Conservation (phyloP, 2,329 filamentous ascomycete species). For the Bipolaris oryzae region DNA sequence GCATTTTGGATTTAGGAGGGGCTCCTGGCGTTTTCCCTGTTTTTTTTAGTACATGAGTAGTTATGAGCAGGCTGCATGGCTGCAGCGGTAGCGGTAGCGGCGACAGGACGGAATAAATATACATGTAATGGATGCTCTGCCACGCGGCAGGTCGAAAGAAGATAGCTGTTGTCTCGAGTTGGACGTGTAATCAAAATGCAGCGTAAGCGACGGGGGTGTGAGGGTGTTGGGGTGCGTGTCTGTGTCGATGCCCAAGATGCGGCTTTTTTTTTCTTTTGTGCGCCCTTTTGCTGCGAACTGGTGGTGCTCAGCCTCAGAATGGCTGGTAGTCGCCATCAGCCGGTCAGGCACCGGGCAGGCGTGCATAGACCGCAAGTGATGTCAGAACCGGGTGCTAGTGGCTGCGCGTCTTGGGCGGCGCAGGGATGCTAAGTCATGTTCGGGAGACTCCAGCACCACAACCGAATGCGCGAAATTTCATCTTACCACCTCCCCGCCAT, state of each 20-base stretch:
- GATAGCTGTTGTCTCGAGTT: neutral
- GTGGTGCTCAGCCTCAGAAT: conserved; percentile 13
- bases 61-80: conserved; percentile 10
- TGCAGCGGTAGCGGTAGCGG: neutral
- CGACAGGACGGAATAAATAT: conserved; percentile 18
- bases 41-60: conserved; percentile 15
- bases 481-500: conserved; percentile 22
- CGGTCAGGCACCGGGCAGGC: conserved; percentile 10
- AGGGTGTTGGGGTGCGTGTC: no score
- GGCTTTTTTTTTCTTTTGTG: conserved; percentile 8
- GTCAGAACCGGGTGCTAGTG: conserved; percentile 16
- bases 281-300: neutral
- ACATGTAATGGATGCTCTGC: conserved; percentile 8
- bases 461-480: conserved; percentile 35
- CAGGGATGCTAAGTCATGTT: conserved; percentile 21
- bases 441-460: conserved; percentile 17
- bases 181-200: neutral
- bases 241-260: conserved; percentile 5
- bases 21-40: conserved; percentile 17
- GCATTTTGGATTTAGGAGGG: conserved; percentile 12
- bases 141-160: neutral
- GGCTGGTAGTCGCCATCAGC: conserved; percentile 6
- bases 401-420: conserved; percentile 9
- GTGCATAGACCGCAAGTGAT: conserved; percentile 10
- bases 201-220: neutral